Evolutionary conservation across 2,329 filamentous ascomycete species (phyloP), one percentile per base, ranked within the genome.

Genomic region (Colletotrichum lentis): DNA sequence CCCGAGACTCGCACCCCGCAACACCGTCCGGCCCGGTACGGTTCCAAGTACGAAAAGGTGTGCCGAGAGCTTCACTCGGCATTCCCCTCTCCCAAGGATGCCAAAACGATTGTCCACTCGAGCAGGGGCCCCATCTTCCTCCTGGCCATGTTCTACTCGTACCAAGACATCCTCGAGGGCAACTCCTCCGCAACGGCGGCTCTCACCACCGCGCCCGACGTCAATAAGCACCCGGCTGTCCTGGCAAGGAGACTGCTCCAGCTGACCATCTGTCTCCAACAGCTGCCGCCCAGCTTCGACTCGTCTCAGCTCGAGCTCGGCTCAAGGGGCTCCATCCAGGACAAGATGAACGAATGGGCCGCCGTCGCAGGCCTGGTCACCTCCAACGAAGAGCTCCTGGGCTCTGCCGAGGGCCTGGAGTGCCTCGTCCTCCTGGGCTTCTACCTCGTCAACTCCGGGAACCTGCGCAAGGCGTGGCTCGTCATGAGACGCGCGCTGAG

Each of bases 391-490:
- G 82, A 85, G 46, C 75, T 88, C 4, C 74, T 85, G 0, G 81
- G 82, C 24, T 84, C 81, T 3, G 72, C 83, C 1, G 85, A 88
- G 72, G 85, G 85, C 2, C 73, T 88, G 0, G 83, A 87, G 73
- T 83, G 83, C 58, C 75, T 88, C 0, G 72, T 83, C 24, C 73
- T 88, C 0, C 77, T 85, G 44, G 78, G 79, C 20, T 74, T 84
- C 60, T 86, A 82, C 71, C 82, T 86, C 60, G 78, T 80, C 44
- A 86, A 87, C 64, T 80, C 79, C 0, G 86, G 86, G 1, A 86
- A 85, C 52, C 76, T 87, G 2, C 81, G 85, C 24, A 83, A 84
- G 52, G 78, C 84, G 2, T 89, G 86, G 85, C 74, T 88, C 24
- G 79, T 77, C 7, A 80, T 79, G 24, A 82, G 86, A 0, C 78